Evolutionary conservation across 2,329 filamentous ascomycete genomes (phyloP), one percentile per base, ranked within the genome.

Genomic region (Apiospora kogelbergensis): DNA sequence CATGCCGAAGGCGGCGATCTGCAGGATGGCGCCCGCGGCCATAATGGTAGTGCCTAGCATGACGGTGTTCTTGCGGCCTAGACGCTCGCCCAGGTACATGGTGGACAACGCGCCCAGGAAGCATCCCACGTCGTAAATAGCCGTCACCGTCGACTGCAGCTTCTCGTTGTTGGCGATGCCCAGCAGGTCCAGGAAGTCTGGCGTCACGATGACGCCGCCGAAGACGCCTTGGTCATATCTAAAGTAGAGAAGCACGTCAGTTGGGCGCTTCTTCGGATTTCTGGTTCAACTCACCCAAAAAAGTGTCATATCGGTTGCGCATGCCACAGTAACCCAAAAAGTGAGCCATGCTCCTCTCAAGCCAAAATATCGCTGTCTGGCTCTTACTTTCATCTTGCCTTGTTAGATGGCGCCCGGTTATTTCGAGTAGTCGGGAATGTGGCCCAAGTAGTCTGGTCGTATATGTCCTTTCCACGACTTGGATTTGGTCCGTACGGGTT

Each of bases 121-220:
- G 74, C 87, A 89, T 10, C 87, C 87, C 41, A 90, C 81, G 71
- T 89, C 85, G 75, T 89, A 89, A 67, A 88, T 84, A 1, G 86
- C 86, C 0, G 85, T 87, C 13, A 88, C 84, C 0, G 85, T 87
- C n/a, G 79, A 74, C 45, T 77, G 66, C 77, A 81, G 42, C 41
- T 68, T 72, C 10, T 69, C 40, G 22, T 71, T 24, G 63, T 63
- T 37, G 40, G 75, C 77, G 1, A 87, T 80, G 67, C 82, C 76
- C 60, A 84, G 81, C 1, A 81, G 76, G 42, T 83, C 75, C 6
- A 87, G 80, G 67, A 86, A 87, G 72, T 87, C 81, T 6, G 80
- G 75, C 0, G 84, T 86, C 6, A 88, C 82, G n/a, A 87, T 80
- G 4, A 87, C 85, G 65, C 86, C 86, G 42, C 84, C 82, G 70